These are phyloP conservation scores for Salix dunnii DNA, from an alignment of 345 rosid genomes.

Conservation along the genomic window DNA sequence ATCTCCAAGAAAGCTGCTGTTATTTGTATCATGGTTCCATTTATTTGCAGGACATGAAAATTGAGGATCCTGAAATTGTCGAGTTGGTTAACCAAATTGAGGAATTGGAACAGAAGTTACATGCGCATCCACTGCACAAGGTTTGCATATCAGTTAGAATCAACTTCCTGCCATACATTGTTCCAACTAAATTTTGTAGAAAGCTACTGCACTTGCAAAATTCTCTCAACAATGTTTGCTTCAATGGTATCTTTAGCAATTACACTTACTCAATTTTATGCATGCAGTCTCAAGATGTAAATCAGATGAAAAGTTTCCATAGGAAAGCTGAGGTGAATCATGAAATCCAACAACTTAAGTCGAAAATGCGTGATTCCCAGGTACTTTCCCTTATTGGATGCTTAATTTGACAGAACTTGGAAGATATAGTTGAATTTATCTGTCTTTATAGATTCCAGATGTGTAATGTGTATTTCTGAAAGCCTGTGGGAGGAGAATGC, in stretches of 20 bases:
- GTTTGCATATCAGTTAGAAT: constrained; percentile 32
- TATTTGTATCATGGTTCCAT: not conserved
- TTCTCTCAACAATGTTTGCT: constrained; percentile 2
- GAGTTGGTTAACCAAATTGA: constrained; percentile 77
- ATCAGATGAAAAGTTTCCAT: constrained; percentile 72
- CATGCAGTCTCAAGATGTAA: constrained; percentile 73
- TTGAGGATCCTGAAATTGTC: constrained; percentile 85
- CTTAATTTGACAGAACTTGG: not conserved
- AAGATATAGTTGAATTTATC: not conserved
- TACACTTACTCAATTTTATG: constrained; percentile 6
- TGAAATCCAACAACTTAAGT: constrained; percentile 90
- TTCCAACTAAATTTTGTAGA: not conserved
- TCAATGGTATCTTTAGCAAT: constrained; percentile 7
- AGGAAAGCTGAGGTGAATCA: constrained; percentile 92
- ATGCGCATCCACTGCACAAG: constrained; percentile 89
- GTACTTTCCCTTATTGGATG: constrained; percentile 33
- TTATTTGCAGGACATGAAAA: constrained; percentile 82
- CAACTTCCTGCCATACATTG: not conserved
- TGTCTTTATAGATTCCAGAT: not conserved
- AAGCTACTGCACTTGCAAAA: not conserved
- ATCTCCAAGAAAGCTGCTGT: not conserved
- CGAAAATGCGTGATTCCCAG: constrained; percentile 98
- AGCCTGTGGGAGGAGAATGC: not conserved
- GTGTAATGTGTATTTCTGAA: not conserved
- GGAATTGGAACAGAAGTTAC: constrained; percentile 71